Evolutionary conservation across 352 stramenopile species (phyloP), one percentile per base, ranked within the genome.

Genomic region (Globisporangium canariense): DNA sequence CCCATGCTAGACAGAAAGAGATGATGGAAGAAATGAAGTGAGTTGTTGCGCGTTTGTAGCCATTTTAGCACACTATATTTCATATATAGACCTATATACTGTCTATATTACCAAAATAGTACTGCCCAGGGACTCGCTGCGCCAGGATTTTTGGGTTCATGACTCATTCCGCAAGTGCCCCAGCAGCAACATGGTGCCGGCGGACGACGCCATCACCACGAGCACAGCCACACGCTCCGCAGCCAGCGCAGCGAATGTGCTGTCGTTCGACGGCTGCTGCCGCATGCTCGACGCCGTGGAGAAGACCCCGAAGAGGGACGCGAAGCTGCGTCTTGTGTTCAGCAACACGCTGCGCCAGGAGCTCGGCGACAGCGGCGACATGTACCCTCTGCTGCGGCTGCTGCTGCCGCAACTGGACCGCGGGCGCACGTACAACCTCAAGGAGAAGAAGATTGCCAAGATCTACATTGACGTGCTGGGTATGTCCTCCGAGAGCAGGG

Each of bases 361-460:
- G 62, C 74, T 90, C 54, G 69, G 75, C 45, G 75, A 62, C 32
- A 69, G 73, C 40, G 71, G 74, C 50, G 80, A 92, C 54, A 53
- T 93, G 64, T 93, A 90, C 66, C 84, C 87, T 36, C 69, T 95
- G 8, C 69, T 95, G 58, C 78, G 85, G 2, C 73, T 95, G 2
- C 60, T 95, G 53, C 67, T 93, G 49, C 87, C 87, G 4, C 85
- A 93, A 54, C 71, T 95, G 55, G 87, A 95, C 68, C 85, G 83
- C 60, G 85, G 94, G 60, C 83, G 87, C 67, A 91, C 80, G 52
- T 95, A 94, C 69, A 94, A 92, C 68, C 71, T 95, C 7, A 92
- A 93, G 64, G 85, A 94, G 66, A 93, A 89, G 74, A 95, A 93
- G 69, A 88, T 95, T 61, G 87, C 83, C 43, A 87, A 80, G 66